Evolutionary conservation across 2,329 filamentous ascomycete genomes (phyloP).

Genomic region (Ophiostoma sp.): DNA sequence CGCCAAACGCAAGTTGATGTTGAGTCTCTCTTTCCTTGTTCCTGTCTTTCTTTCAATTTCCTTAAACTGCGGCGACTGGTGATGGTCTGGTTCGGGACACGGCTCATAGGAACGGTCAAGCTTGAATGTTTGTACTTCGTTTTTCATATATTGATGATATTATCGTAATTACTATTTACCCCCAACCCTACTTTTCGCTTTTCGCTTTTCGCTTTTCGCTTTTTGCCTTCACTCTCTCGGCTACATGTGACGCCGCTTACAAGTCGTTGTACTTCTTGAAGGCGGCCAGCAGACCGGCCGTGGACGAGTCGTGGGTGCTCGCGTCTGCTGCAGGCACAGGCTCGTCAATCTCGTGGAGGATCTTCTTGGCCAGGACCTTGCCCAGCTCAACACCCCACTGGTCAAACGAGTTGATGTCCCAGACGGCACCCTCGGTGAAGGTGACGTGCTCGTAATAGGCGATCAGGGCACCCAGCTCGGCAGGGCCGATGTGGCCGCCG

Average conservation of each 20-base stretch:
- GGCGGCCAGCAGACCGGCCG: slow-evolving; percentile 79
- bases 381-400: slow-evolving; percentile 99
- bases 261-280: slow-evolving; percentile 71
- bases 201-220: no score
- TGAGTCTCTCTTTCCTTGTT: not conserved
- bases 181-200: not conserved
- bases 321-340: slow-evolving; percentile 51
- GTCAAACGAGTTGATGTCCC: slow-evolving; percentile 99
- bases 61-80: no score
- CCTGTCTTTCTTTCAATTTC: not conserved
- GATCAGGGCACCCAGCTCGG: slow-evolving; percentile 87
- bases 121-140: no score
- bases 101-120: no score
- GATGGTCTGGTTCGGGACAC: no score
- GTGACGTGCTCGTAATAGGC: slow-evolving; percentile 99
- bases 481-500: slow-evolving; percentile 87
- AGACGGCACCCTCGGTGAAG: slow-evolving; percentile 94
- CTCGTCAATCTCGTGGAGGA: slow-evolving; percentile 76
- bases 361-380: slow-evolving; percentile 92
- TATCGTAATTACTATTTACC: not conserved
- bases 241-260: slow-evolving; percentile 31
- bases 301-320: slow-evolving; percentile 75
- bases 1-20: not conserved
- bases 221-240: no score
- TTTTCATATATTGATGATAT: no score